These are phyloP conservation scores for Nakazawaea ishiwadae DNA, from an alignment of 805 yeast species.

Conservation along the genomic window DNA sequence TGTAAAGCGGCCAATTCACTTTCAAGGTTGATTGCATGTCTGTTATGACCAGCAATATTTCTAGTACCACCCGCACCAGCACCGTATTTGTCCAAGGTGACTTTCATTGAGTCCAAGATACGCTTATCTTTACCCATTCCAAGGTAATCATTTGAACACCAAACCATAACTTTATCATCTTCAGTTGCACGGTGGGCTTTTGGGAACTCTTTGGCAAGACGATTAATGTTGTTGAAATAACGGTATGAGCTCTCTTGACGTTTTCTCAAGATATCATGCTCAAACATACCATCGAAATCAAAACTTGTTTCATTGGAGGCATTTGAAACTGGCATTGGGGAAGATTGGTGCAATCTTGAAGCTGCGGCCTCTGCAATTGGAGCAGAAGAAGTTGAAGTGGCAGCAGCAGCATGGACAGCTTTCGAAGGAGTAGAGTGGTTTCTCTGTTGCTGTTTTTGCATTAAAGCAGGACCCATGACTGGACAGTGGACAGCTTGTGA, in stretches of 20 bases:
- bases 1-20: constrained; percentile 85
- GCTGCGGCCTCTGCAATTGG: constrained; percentile 9
- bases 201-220: constrained; percentile 92
- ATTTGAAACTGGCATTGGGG: constrained; percentile 20
- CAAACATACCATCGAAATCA: constrained; percentile 70
- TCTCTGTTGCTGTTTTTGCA: constrained; percentile 34
- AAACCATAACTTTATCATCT: constrained; percentile 87
- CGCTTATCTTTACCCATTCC: constrained; percentile 86
- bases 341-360: background rate
- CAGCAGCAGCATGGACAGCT: constrained; percentile 24
- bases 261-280: constrained; percentile 64
- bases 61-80: constrained; percentile 99
- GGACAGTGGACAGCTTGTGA: constrained; percentile 76
- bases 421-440: constrained; percentile 36
- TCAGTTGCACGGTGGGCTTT: constrained; percentile 77
- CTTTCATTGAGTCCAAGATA: constrained; percentile 72
- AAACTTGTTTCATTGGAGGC: constrained; percentile 49
- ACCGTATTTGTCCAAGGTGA: constrained; percentile 83
- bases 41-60: constrained; percentile 96
- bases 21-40: constrained; percentile 84
- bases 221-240: constrained; percentile 93
- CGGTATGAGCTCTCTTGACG: constrained; percentile 90
- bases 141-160: constrained; percentile 98
- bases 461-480: constrained; percentile 80
- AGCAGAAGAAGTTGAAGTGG: constrained; percentile 14